These are phyloP conservation scores for Comarum palustre DNA, from an alignment of 306 rosid genomes.

Conservation along the genomic window DNA sequence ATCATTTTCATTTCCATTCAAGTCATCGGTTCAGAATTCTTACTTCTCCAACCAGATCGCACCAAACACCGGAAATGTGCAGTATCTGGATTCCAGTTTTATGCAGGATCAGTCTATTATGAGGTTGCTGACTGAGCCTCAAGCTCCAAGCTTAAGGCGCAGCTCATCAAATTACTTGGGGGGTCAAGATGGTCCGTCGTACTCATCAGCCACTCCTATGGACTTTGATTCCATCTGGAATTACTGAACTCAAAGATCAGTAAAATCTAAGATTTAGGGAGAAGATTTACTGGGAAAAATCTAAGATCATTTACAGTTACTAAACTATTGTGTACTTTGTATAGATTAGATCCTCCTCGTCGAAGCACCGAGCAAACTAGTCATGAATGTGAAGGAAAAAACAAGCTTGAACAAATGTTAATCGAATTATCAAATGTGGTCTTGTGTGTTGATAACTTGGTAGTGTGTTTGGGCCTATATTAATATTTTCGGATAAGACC, in stretches of 20 bases:
- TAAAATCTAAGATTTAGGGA: too few species aligned
- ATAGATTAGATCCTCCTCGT: conserved; percentile 5
- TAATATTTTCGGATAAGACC: too few species aligned
- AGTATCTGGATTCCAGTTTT: conserved; percentile 18
- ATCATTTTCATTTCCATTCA: conserved; percentile 22
- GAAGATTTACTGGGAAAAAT: conserved; percentile 5
- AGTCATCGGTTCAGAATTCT: not conserved
- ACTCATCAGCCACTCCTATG: conserved; percentile 44
- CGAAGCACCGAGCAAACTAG: not conserved
- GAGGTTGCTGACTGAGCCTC: conserved; percentile 43
- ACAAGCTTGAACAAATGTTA: conserved; percentile 19
- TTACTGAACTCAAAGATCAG: conserved; percentile 30
- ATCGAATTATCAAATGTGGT: conserved; percentile 5
- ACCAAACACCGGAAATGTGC: conserved; percentile 28
- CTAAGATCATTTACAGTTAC: not conserved
- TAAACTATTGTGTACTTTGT: not conserved
- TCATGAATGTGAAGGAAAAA: not conserved
- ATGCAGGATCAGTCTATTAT: conserved; percentile 39
- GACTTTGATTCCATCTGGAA: conserved; percentile 53
- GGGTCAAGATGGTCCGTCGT: conserved; percentile 43
- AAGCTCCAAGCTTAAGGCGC: conserved; percentile 22
- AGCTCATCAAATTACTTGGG: conserved; percentile 13
- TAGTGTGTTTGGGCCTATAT: too few species aligned
- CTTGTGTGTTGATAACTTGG: conserved; percentile 4
- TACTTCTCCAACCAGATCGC: conserved; percentile 13